These are phyloP conservation scores for Lasiodiplodia theobromae DNA, from an alignment of 2,329 filamentous ascomycete species.

Conservation along the genomic window DNA sequence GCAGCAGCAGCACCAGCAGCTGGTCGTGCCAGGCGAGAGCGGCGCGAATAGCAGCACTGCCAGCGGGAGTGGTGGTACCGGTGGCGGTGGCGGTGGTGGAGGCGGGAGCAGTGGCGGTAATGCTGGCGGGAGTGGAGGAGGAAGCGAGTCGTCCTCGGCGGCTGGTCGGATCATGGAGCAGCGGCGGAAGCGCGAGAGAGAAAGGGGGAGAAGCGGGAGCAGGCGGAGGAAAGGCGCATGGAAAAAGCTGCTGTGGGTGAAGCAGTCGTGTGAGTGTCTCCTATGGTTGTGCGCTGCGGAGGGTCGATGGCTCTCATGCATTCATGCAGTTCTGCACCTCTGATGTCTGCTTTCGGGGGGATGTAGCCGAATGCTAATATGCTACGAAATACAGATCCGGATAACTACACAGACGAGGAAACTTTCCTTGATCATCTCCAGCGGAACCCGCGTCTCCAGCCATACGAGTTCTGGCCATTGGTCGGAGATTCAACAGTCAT, in stretches of 20 bases:
- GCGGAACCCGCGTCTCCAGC: constrained; percentile 88
- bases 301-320: not conserved
- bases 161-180: constrained; percentile 37
- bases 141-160: constrained; percentile 32
- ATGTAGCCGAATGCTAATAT: not conserved
- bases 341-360: not conserved
- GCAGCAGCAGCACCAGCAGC: constrained; percentile 35
- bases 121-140: not conserved
- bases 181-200: constrained; percentile 57
- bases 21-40: not conserved
- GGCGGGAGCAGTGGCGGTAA: not conserved
- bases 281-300: not conserved
- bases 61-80: not conserved
- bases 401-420: constrained; percentile 97
- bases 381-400: constrained; percentile 72
- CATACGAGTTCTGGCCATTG: constrained; percentile 97
- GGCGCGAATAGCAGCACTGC: not conserved
- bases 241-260: constrained; percentile 98
- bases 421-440: constrained; percentile 97
- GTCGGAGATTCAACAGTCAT: constrained; percentile 96
- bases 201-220: constrained; percentile 67
- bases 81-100: not conserved
- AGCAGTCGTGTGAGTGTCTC: constrained; percentile 77
- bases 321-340: not conserved
- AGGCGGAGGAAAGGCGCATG: constrained; percentile 76